A percentile compares a stretch with the other conserved stretches of the same genome.
Evolutionary conservation across 805 yeast species (phyloP).

Genomic region (Pichia kluyveri): DNA sequence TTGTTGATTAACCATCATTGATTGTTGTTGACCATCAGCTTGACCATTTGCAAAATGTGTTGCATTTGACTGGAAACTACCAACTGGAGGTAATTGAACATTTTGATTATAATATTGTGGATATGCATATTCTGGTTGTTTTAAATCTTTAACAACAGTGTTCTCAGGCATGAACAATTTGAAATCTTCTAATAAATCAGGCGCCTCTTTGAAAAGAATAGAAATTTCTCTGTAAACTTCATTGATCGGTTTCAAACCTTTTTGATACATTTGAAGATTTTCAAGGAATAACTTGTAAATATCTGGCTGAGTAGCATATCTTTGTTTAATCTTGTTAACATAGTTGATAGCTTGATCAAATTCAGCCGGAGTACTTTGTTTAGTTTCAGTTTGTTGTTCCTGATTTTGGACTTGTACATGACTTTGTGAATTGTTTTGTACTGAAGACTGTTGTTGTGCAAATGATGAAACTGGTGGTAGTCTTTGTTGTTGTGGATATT

Average conservation of each 20-base stretch:
- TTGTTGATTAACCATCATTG: neutral
- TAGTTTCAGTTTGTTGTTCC: constrained; percentile 2
- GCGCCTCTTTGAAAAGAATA: constrained; percentile 79
- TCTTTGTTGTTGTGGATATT: constrained; percentile 1
- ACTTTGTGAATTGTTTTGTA: neutral
- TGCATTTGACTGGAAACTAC: constrained; percentile 60
- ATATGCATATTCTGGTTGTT: constrained; percentile 15
- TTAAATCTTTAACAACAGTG: constrained; percentile 23
- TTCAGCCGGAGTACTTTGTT: constrained; percentile 66
- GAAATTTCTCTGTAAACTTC: constrained; percentile 95
- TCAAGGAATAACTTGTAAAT: constrained; percentile 92
- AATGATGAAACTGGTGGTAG: neutral
- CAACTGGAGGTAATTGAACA: constrained; percentile 77
- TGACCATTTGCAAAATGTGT: constrained; percentile 14
- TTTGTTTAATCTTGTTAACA: constrained; percentile 90
- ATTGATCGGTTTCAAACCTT: constrained; percentile 89
- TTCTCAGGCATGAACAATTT: constrained; percentile 91
- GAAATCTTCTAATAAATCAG: constrained; percentile 90
- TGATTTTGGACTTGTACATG: neutral
- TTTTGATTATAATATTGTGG: constrained; percentile 9
- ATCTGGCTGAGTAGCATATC: constrained; percentile 91
- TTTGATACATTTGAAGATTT: constrained; percentile 90
- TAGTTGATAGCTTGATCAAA: constrained; percentile 95
- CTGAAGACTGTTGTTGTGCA: neutral
- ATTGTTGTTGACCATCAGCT: constrained; percentile 5